Percentiles rank a stretch among this genome's conserved stretches.
Evolutionary conservation across 441 rosid genomes (phyloP).

Genomic region (Adansonia gregorii): DNA sequence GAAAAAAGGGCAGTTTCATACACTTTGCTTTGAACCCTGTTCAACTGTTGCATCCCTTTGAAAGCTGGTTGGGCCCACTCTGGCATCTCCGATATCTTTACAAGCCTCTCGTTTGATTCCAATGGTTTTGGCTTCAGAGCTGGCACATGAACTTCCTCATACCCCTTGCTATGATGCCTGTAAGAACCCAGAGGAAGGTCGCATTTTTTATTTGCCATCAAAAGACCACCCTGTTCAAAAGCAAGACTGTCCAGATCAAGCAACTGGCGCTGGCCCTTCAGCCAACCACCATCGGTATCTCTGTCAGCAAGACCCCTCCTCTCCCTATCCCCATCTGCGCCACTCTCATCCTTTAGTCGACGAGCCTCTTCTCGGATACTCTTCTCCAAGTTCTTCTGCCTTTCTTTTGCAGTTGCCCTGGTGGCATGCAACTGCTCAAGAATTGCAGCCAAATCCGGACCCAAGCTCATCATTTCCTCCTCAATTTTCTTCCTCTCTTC

Average conservation of each 20-base stretch:
- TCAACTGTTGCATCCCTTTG: constrained; percentile 85
- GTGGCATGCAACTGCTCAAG: constrained; percentile 93
- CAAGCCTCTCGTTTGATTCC: constrained; percentile 67
- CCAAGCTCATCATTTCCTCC: constrained; percentile 75
- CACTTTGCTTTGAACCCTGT: constrained; percentile 90
- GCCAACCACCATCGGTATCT: constrained; percentile 78
- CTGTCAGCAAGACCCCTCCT: constrained; percentile 64
- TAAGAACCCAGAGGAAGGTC: constrained; percentile 75
- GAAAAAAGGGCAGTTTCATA: constrained; percentile 77
- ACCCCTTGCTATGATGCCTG: constrained; percentile 67
- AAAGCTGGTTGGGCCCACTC: constrained; percentile 96
- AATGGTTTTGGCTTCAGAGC: constrained; percentile 62
- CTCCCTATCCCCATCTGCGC: constrained; percentile 65
- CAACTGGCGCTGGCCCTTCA: constrained; percentile 82
- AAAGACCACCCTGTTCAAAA: constrained; percentile 85
- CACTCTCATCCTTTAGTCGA: constrained; percentile 76
- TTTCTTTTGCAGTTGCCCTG: constrained; percentile 91
- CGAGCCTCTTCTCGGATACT: constrained; percentile 96
- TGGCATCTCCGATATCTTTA: constrained; percentile 83
- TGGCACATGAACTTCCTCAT: constrained; percentile 91
- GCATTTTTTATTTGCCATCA: constrained; percentile 86
- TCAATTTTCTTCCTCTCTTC: constrained; percentile 82
- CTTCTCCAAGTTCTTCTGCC: constrained; percentile 88
- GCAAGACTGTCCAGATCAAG: constrained; percentile 81
- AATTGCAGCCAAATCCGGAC: constrained; percentile 71